Conservation (phyloP, 2,329 filamentous ascomycete species). For the Trichoderma semiorbis region DNA sequence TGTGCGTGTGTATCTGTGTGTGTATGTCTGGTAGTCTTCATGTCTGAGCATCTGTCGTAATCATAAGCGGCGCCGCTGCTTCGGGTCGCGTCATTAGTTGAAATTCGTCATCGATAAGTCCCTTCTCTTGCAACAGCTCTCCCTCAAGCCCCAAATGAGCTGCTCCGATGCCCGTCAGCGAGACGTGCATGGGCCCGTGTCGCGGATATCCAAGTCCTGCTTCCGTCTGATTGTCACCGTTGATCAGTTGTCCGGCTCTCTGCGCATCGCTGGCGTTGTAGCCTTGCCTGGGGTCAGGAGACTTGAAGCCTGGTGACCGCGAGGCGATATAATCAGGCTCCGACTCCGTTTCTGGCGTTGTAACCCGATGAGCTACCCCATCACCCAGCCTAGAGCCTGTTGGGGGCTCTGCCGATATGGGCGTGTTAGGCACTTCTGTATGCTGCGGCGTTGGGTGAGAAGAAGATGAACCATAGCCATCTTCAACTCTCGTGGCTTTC, state of each 20-base stretch:
- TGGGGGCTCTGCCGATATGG: background rate
- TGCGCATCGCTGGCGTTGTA: background rate
- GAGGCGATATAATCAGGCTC: slow-evolving; percentile 18
- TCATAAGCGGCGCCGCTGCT: slow-evolving; percentile 20
- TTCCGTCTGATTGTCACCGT: background rate
- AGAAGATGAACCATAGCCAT: background rate
- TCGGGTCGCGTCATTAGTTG: slow-evolving; percentile 19
- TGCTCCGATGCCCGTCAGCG: slow-evolving; percentile 28
- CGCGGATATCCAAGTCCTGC: slow-evolving; percentile 3
- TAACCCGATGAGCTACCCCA: background rate
- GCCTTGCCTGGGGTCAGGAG: background rate
- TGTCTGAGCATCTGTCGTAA: slow-evolving; percentile 22
- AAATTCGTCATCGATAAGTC: slow-evolving; percentile 21
- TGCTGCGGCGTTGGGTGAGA: background rate
- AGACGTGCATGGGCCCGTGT: slow-evolving; percentile 19
- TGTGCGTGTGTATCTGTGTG: slow-evolving; percentile 15
- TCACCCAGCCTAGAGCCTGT: background rate
- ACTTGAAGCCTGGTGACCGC: slow-evolving; percentile 2
- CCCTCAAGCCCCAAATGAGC: slow-evolving; percentile 23
- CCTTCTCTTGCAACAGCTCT: slow-evolving; percentile 21
- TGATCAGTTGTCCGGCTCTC: background rate
- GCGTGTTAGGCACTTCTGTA: background rate
- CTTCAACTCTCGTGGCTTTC: background rate
- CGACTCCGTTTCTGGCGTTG: slow-evolving; percentile 6
- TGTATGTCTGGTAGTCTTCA: background rate